Evolutionary conservation across 140 eudicot species (phyloP), one percentile per base, ranked within the genome.

Genomic region (Flaveria floridana): DNA sequence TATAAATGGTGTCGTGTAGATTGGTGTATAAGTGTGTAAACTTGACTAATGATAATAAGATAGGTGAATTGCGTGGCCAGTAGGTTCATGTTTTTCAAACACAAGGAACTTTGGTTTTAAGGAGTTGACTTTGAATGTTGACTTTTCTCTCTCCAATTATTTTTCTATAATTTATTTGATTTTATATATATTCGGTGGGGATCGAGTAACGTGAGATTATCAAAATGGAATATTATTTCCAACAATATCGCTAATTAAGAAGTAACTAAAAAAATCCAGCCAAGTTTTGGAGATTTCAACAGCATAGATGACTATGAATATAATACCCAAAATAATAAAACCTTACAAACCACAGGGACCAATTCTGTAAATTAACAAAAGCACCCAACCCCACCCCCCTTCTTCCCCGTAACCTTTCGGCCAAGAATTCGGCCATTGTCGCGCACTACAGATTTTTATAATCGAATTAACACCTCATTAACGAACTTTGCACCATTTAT

Each of bases 91-190:
- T 74, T 80, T 80, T 74, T 74, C 80, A 71, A 71, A n/a, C 26
- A 51, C 9, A 64, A 68, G 71, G 64, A 75, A 62, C 77, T 19
- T 70, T 80, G 68, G 62, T 80, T 80, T 77, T 68, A 80, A 75
- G 8, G 57, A 76, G 81, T 80, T 75, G 84, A 80, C 84, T 75
- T 75, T 80, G 81, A 80, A 75, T 75, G 55, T 48, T 69, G 77
- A 81, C 73, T 69, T 73, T 65, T 64, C 13, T 61, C 71, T 57
- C 64, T 62, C 68, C 57, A 11, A 63, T 52, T 65, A 55, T 57
- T 39, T 59, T 61, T 58, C 14, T 62, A 62, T 69, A 42, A 26
- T 62, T 26, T 62, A 62, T 62, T 53, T 79, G 74, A 53, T 53
- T 72, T 65, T 52, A 73, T 63, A 26, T 51, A 44, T 28, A 72